A percentile compares a stretch with the other conserved stretches of the same genome.
Conservation (phyloP, 2,329 filamentous ascomycete species). For the Sporothrix protearum region DNA sequence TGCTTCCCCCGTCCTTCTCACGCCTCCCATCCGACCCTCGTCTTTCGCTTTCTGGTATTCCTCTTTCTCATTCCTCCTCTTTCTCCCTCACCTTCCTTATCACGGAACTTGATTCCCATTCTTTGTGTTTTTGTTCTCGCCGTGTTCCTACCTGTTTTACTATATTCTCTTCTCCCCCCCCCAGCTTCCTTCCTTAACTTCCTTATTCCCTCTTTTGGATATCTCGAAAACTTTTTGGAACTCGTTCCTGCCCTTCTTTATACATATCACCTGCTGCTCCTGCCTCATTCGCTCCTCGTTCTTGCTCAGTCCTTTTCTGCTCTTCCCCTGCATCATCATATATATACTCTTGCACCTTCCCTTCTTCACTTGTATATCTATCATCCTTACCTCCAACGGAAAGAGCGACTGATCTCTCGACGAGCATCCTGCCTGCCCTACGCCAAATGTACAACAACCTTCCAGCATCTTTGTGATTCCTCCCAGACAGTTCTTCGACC, state of each 20-base stretch:
- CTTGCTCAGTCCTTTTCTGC: conserved; percentile 5
- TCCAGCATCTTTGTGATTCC: conserved; percentile 20
- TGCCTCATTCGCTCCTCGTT: conserved; percentile 17
- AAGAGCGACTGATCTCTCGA: conserved; percentile 26
- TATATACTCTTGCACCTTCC: conserved; percentile 18
- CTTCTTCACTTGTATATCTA: conserved; percentile 7
- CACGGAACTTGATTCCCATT: conserved; percentile 50
- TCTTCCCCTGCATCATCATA: conserved; percentile 8
- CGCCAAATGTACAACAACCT: conserved; percentile 29
- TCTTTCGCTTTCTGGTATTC: conserved; percentile 36
- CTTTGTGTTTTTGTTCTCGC: conserved; percentile 41
- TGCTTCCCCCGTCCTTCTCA: conserved; percentile 34
- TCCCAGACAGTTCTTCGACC: conserved; percentile 26
- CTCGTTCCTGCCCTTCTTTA: conserved; percentile 46
- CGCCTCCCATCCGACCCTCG: conserved; percentile 38
- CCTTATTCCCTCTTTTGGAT: conserved; percentile 41
- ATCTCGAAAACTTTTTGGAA: conserved; percentile 44
- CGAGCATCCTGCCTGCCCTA: conserved; percentile 23
- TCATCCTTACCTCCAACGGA: conserved; percentile 10
- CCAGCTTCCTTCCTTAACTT: not conserved
- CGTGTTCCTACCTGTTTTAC: conserved; percentile 24
- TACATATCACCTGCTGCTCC: conserved; percentile 20
- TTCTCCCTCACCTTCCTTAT: conserved; percentile 30
- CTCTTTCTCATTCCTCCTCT: not conserved
- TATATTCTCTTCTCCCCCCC: conserved; percentile 32